Base-by-base conservation (phyloP, 371 early-diverging fungal genomes). In the Mucor mucedo region DNA sequence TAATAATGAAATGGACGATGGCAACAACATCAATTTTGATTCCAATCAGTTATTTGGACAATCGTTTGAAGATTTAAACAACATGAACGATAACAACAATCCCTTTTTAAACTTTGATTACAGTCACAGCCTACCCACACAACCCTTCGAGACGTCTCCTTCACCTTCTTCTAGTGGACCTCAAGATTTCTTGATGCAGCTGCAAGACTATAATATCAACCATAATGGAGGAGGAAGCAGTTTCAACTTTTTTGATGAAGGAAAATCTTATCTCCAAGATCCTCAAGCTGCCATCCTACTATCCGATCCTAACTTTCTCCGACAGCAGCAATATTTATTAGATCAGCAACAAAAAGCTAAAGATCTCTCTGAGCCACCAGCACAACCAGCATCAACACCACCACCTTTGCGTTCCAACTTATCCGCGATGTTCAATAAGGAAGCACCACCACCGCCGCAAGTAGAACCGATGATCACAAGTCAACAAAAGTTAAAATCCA, bases 261-360 rank as follows among this genome's bases (percentile, higher is more conserved):
- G 35, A 21, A 14, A 54, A 27, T 42, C 54, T n/a, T 55, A 54
- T 30, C 33, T 44, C 9, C 7, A 52, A 9, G 50, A 50, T 2
- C 60, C 60, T 6, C 56, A 72, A 27, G 66, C 69, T 21, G 64
- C 60, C 9, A 74, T 74, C 28, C 52, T 74, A 13, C 50, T 74
- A 11, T 70, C 74, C 7, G 74, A 74, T 48, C 74, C 74, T 27
- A 65, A 58, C 29, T 74, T 68, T 48, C 9, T 65, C 11, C 50
- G 65, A 38, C 74, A 74, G 35, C 74, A 74, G 33, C 71, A 74
- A 42, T 35, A 68, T 10, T 41, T 70, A 44, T 68, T 64, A 58
- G 55, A 70, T 13, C 58, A 65, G 48, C 62, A 62, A 16, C 55
- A 45, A 41, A 52, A 45, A 21, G 52, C 52, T 38, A 52, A 21